Percentiles rank a stretch among this genome's conserved stretches.
Evolutionary conservation across 306 rosid species (phyloP).

Genomic region (Lupinus albus): DNA sequence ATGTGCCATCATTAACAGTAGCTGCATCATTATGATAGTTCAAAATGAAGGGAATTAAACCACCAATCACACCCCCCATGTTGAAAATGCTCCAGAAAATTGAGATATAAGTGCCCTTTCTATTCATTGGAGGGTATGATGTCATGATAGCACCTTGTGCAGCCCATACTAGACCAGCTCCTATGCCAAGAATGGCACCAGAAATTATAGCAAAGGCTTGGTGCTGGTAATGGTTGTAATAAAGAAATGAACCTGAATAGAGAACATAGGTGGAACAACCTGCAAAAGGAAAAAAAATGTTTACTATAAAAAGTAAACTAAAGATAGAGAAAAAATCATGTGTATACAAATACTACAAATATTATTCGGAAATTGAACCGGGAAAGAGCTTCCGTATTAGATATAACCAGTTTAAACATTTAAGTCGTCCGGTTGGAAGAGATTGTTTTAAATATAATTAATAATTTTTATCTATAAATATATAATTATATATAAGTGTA

Average conservation of each 20-base stretch:
- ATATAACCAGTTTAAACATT: too few species aligned
- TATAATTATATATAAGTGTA: too few species aligned
- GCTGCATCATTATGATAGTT: conserved; percentile 56
- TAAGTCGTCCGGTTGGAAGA: too few species aligned
- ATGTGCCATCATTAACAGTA: conserved; percentile 85
- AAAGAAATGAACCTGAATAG: conserved; percentile 85
- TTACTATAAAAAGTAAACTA: too few species aligned
- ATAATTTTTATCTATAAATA: too few species aligned
- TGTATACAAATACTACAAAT: too few species aligned
- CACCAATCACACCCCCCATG: conserved; percentile 93
- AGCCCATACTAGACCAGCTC: conserved; percentile 91
- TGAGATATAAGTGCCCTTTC: conserved; percentile 83
- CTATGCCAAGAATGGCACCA: conserved; percentile 73
- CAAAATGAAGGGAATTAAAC: conserved; percentile 69
- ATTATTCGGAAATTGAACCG: too few species aligned
- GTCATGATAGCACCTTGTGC: conserved; percentile 94
- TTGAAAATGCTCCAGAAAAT: conserved; percentile 92
- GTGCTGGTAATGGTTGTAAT: conserved; percentile 77
- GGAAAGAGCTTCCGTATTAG: too few species aligned
- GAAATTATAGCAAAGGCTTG: conserved; percentile 64
- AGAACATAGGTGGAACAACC: conserved; percentile 78
- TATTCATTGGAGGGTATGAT: conserved; percentile 73
- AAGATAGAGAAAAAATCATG: too few species aligned
- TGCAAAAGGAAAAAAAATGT: conserved; percentile 15
- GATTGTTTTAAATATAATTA: too few species aligned